phyloP scores from a whole-genome alignment of 2,329 filamentous ascomycete species.

The Xylaria sp. region DNA sequence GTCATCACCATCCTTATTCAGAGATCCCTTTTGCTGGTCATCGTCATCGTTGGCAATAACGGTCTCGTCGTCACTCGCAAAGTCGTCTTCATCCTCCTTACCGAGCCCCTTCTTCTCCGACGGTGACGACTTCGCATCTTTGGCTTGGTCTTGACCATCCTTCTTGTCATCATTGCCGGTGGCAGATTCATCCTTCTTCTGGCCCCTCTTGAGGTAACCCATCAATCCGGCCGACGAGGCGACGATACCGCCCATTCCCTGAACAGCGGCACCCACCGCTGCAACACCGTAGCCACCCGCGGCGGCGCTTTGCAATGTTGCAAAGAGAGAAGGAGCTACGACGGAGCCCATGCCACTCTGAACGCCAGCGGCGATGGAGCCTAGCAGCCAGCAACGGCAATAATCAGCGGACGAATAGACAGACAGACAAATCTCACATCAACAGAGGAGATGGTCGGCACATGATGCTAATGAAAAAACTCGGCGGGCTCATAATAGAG shows the following conservation, averaged over 20 bases:
- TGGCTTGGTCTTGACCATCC: neutral
- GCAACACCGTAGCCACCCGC: slow-evolving; percentile 25
- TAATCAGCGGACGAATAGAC: neutral
- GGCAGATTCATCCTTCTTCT: neutral
- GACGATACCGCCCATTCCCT: slow-evolving; percentile 11
- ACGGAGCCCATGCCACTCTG: slow-evolving; percentile 25
- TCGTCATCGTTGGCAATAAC: neutral
- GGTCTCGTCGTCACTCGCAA: no score
- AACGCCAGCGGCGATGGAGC: slow-evolving; percentile 18
- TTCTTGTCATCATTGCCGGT: neutral
- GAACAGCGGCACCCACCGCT: slow-evolving; percentile 15
- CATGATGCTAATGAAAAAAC: no score
- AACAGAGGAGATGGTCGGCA: no score
- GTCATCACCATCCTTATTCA: neutral
- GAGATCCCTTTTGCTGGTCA: neutral
- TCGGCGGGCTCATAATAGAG: no score
- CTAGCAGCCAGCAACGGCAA: slow-evolving; percentile 3
- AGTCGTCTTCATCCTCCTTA: no score
- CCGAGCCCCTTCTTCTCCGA: no score
- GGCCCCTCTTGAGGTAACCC: neutral
- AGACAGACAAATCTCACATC: no score
- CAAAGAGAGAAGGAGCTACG: slow-evolving; percentile 19
- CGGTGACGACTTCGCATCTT: no score
- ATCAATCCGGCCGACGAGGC: neutral
- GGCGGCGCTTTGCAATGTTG: slow-evolving; percentile 25